Evolutionary conservation across 352 stramenopile genomes (phyloP).

Genomic region (Phytophthora citricola): DNA sequence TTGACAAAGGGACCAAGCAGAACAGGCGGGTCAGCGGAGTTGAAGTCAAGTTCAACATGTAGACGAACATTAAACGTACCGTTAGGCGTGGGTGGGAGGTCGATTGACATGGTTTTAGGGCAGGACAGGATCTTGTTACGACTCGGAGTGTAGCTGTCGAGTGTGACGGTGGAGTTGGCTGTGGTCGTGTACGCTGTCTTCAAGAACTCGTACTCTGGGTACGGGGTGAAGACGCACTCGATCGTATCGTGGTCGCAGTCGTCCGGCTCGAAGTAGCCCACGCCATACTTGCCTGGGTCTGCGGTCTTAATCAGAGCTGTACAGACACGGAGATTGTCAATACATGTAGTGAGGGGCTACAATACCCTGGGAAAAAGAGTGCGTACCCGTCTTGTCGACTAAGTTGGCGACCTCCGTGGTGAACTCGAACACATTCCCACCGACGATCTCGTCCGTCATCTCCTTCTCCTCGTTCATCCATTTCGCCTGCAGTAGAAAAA

Average conservation of each 20-base stretch:
- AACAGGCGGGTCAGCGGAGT: not conserved
- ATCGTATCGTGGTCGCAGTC: constrained; percentile 70
- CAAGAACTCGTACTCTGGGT: constrained; percentile 78
- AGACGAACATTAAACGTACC: constrained; percentile 30
- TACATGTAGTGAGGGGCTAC: not conserved
- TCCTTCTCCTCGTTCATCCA: constrained; percentile 79
- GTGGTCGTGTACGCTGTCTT: constrained; percentile 81
- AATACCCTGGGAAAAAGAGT: not conserved
- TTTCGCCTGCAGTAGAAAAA: constrained; percentile 41
- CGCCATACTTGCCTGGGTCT: constrained; percentile 72
- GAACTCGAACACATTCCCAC: constrained; percentile 85
- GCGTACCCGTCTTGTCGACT: constrained; percentile 35
- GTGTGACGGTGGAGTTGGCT: constrained; percentile 55
- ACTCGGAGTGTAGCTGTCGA: constrained; percentile 43
- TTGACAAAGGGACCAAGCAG: not conserved
- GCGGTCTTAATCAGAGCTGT: constrained; percentile 49
- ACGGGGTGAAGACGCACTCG: constrained; percentile 65
- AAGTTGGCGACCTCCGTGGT: constrained; percentile 69
- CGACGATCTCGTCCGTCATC: constrained; percentile 71
- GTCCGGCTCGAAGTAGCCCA: constrained; percentile 77
- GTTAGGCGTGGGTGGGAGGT: constrained; percentile 41
- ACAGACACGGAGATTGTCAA: not conserved
- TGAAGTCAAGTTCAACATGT: constrained; percentile 19
- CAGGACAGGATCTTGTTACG: constrained; percentile 49
- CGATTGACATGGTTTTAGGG: constrained; percentile 44